These are phyloP conservation scores for Aureobasidium musti DNA, from an alignment of 2,329 filamentous ascomycete genomes.

Conservation along the genomic window DNA sequence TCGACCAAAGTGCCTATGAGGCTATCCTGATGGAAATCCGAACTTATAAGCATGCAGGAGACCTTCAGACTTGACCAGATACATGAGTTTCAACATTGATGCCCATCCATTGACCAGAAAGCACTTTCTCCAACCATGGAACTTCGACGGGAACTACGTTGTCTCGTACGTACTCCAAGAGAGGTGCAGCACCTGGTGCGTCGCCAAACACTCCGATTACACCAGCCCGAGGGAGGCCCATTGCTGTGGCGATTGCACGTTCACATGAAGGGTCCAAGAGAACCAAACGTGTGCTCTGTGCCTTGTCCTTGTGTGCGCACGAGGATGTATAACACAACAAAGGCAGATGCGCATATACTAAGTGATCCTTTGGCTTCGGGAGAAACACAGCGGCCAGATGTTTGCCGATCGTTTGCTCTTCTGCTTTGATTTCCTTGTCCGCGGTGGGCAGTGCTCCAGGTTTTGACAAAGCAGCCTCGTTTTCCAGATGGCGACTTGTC, in stretches of 20 bases:
- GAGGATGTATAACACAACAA: constrained; percentile 30
- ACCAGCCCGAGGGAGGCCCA: constrained; percentile 29
- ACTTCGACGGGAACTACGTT: constrained; percentile 21
- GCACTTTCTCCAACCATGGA: constrained; percentile 21
- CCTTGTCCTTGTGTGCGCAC: neutral
- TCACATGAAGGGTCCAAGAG: constrained; percentile 28
- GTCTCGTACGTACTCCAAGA: constrained; percentile 29
- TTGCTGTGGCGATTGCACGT: constrained; percentile 20
- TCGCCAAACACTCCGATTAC: constrained; percentile 30
- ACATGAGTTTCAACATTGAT: constrained; percentile 3
- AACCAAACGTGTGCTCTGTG: constrained; percentile 29
- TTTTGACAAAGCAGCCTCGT: constrained; percentile 39
- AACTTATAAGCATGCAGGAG: neutral
- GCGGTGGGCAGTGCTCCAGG: neutral
- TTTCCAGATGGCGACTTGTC: constrained; percentile 62
- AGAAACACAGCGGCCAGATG: constrained; percentile 32
- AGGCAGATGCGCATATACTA: constrained; percentile 32
- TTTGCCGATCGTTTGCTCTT: neutral
- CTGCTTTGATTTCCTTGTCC: neutral
- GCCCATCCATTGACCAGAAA: constrained; percentile 25
- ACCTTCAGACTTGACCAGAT: constrained; percentile 4
- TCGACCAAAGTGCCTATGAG: neutral
- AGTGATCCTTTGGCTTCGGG: constrained; percentile 35
- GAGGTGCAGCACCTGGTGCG: constrained; percentile 9
- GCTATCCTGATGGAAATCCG: neutral